Evolutionary conservation across 1,284 basidiomycete genomes (phyloP).

Genomic region (Clitocybe nebularis): DNA sequence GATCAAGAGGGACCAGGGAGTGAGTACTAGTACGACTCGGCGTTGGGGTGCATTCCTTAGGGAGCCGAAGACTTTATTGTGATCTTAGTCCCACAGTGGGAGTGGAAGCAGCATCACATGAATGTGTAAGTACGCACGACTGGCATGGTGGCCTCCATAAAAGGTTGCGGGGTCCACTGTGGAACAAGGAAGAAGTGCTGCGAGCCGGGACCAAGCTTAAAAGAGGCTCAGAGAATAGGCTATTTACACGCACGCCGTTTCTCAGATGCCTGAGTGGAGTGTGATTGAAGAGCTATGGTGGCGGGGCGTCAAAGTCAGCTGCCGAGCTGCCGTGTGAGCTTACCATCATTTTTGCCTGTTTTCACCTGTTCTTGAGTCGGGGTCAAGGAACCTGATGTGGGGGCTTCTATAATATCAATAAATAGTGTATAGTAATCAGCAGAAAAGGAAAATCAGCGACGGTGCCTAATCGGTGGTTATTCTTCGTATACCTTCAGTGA

Average conservation of each 20-base stretch:
- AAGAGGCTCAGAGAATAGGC: background rate
- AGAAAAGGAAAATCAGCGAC: too few species aligned
- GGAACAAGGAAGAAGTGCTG: conserved; percentile 10
- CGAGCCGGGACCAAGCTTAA: background rate
- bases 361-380: background rate
- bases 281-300: background rate
- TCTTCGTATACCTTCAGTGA: too few species aligned
- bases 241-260: conserved; percentile 1
- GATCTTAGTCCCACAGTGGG: background rate
- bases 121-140: background rate
- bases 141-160: background rate
- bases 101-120: background rate
- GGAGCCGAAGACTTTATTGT: background rate
- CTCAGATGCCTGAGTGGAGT: background rate
- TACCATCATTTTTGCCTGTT: background rate
- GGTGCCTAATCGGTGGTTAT: too few species aligned
- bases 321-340: background rate
- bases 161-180: background rate
- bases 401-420: too few species aligned
- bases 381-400: background rate
- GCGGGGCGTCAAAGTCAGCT: conserved; percentile 1
- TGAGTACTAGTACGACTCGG: conserved; percentile 13
- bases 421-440: too few species aligned
- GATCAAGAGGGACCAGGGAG: conserved; percentile 16
- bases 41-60: conserved; percentile 8